phyloP scores from a whole-genome alignment of 2,329 filamentous ascomycete genomes.

The Xylariales sp. region DNA sequence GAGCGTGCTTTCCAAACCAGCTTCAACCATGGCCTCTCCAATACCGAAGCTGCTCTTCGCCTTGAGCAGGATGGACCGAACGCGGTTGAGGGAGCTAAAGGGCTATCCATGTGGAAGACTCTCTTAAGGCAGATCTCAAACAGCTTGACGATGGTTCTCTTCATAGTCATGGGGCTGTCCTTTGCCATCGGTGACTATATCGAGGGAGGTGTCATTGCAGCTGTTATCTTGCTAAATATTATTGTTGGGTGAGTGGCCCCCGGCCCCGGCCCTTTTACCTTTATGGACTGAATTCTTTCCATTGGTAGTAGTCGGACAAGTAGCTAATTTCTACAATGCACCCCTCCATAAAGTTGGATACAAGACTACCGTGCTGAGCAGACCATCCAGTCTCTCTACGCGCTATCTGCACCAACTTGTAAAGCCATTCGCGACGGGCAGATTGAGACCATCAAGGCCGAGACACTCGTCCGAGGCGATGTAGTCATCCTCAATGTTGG shows the following conservation, averaged over 20 bases:
- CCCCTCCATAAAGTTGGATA: constrained; percentile 39
- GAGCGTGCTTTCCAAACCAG: constrained; percentile 34
- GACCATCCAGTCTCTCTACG: constrained; percentile 57
- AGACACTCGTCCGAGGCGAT: constrained; percentile 61
- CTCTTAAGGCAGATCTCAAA: constrained; percentile 74
- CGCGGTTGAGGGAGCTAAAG: constrained; percentile 66
- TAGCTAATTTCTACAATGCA: background rate
- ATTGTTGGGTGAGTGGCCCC: constrained; percentile 52
- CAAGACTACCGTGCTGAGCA: constrained; percentile 60
- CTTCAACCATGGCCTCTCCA: constrained; percentile 56
- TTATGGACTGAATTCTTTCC: background rate
- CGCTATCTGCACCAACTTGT: constrained; percentile 54
- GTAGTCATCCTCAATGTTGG: constrained; percentile 59
- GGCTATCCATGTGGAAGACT: constrained; percentile 70
- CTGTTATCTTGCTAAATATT: constrained; percentile 64
- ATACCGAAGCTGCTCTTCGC: constrained; percentile 59
- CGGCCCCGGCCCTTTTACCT: background rate
- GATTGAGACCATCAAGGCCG: constrained; percentile 47
- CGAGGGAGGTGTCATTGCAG: constrained; percentile 59
- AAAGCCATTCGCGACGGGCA: constrained; percentile 52
- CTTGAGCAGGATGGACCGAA: constrained; percentile 65
- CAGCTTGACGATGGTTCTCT: constrained; percentile 69
- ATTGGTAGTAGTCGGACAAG: background rate
- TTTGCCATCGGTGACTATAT: constrained; percentile 63
- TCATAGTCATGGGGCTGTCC: constrained; percentile 68